These are phyloP conservation scores for Dioszegia crocea DNA, from an alignment of 768 basidiomycete genomes.

Conservation along the genomic window DNA sequence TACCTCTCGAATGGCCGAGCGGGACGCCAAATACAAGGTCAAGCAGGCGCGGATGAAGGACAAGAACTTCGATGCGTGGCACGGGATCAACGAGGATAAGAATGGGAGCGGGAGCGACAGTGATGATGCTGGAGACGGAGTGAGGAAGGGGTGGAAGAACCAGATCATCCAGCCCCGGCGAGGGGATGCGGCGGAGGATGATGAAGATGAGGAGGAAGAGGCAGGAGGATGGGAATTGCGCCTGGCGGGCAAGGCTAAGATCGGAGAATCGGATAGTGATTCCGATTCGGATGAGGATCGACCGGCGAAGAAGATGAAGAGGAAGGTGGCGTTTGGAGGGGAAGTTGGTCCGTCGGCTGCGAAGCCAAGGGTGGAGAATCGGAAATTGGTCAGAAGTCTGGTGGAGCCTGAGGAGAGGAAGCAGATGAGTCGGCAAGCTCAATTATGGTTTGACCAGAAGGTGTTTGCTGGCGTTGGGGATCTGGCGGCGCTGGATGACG, in stretches of 20 bases:
- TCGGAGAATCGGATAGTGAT: slow-evolving; percentile 39
- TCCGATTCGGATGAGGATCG: slow-evolving; percentile 55
- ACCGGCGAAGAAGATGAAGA: slow-evolving; percentile 45
- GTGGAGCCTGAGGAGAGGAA: slow-evolving; percentile 48
- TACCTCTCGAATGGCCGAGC: slow-evolving; percentile 69
- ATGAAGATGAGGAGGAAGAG: slow-evolving; percentile 58
- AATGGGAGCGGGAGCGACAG: slow-evolving; percentile 19
- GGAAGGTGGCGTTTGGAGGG: slow-evolving; percentile 12
- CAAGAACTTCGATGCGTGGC: slow-evolving; percentile 73
- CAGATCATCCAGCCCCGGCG: slow-evolving; percentile 50
- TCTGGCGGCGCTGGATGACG: slow-evolving; percentile 51
- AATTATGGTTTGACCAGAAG: slow-evolving; percentile 94
- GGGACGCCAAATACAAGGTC: slow-evolving; percentile 81
- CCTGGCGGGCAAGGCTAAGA: slow-evolving; percentile 35
- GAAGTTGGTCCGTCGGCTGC: not conserved
- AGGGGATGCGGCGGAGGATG: slow-evolving; percentile 29
- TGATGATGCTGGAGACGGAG: slow-evolving; percentile 47
- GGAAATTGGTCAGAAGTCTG: slow-evolving; percentile 55
- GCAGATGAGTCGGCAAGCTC: slow-evolving; percentile 56
- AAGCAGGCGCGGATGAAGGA: slow-evolving; percentile 70
- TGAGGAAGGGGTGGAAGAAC: slow-evolving; percentile 55
- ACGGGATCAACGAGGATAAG: slow-evolving; percentile 58
- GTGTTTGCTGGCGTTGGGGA: slow-evolving; percentile 68
- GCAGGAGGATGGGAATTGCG: slow-evolving; percentile 52
- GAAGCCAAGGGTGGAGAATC: slow-evolving; percentile 1